Conservation (phyloP, 1,139 yeast genomes). For the Geotrichum restrictum region DNA sequence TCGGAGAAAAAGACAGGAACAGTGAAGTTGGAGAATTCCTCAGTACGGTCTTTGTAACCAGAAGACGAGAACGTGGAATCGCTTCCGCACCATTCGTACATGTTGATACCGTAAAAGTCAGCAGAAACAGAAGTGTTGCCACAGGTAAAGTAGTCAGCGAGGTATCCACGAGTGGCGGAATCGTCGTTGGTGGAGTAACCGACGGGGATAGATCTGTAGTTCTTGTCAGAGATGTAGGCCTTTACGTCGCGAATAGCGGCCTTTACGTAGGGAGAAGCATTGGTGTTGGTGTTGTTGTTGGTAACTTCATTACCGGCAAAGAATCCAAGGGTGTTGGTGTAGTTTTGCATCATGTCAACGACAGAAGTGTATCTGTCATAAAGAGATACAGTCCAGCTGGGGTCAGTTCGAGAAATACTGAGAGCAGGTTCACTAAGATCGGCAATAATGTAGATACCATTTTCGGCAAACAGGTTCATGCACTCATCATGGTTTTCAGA, state of each 20-base stretch:
- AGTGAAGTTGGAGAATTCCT: slow-evolving; percentile 61
- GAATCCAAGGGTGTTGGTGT: slow-evolving; percentile 84
- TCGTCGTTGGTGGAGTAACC: slow-evolving; percentile 98
- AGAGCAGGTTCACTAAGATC: slow-evolving; percentile 84
- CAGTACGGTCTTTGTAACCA: slow-evolving; percentile 73
- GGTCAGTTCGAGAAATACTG: slow-evolving; percentile 81
- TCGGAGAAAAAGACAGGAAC: slow-evolving; percentile 87
- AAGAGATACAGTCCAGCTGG: slow-evolving; percentile 39
- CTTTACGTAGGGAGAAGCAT: slow-evolving; percentile 66
- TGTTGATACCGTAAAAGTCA: slow-evolving; percentile 93
- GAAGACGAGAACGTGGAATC: slow-evolving; percentile 68
- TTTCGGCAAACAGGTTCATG: slow-evolving; percentile 83
- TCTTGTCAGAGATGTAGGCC: slow-evolving; percentile 56
- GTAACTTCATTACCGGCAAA: slow-evolving; percentile 94
- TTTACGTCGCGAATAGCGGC: slow-evolving; percentile 84
- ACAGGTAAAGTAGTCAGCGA: slow-evolving; percentile 82
- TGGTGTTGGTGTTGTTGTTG: slow-evolving; percentile 76
- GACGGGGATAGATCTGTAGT: slow-evolving; percentile 72
- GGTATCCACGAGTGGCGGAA: slow-evolving; percentile 45
- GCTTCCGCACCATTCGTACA: slow-evolving; percentile 94
- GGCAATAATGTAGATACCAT: slow-evolving; percentile 84
- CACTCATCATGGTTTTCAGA: slow-evolving; percentile 78
- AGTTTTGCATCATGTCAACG: slow-evolving; percentile 75
- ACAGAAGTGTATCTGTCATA: slow-evolving; percentile 62
- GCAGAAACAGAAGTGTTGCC: slow-evolving; percentile 56